Evolutionary conservation across 2,329 filamentous ascomycete species (phyloP), one percentile per base, ranked within the genome.

Genomic region (Fusarium luffae): DNA sequence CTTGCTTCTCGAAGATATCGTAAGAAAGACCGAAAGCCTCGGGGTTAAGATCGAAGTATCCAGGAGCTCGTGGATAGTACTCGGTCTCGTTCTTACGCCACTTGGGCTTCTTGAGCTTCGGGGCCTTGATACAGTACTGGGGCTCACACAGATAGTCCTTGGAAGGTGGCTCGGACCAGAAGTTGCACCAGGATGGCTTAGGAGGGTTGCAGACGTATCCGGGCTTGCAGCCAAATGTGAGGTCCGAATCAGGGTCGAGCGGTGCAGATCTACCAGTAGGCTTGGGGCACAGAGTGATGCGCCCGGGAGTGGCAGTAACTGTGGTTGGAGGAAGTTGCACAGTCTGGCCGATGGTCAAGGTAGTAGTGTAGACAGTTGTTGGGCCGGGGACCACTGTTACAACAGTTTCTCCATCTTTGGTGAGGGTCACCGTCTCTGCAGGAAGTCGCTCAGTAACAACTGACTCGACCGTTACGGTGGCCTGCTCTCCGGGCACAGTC

Each of bases 41-140:
- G 0, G 90, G 81, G 58, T 89, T 82, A n/a, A 92, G 82, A 62
- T 92, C 85, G 79, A 89, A 92, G 75, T 91, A 92, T 5, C 85
- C 87, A 14, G 69, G 66, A 5, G 73, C 69, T 2, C 85, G 82
- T 3, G 85, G 85, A 66, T 85, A 89, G 73, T 86, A 88, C 18
- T 78, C 68, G 0, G 85, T 87, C 44, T 80, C 59, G 58, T 83
- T 82, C 2, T 76, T 70, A 0, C 77, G 70, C 87, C 86, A 89
- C 1, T 72, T 73, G 1, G 82, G 75, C 2, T 69, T 69, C 2
- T 73, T 71, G 64, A 79, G 75, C 0, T 73, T 60, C 0, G 84
- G 85, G 12, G 86, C 75, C 5, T 71, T 69, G 2, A 84, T 76
- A 69, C 87, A 89, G 68, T 82, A 77, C 13, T 75, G 57, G 1